Conservation (phyloP, 306 rosid species). For the Citrullus colocynthis region DNA sequence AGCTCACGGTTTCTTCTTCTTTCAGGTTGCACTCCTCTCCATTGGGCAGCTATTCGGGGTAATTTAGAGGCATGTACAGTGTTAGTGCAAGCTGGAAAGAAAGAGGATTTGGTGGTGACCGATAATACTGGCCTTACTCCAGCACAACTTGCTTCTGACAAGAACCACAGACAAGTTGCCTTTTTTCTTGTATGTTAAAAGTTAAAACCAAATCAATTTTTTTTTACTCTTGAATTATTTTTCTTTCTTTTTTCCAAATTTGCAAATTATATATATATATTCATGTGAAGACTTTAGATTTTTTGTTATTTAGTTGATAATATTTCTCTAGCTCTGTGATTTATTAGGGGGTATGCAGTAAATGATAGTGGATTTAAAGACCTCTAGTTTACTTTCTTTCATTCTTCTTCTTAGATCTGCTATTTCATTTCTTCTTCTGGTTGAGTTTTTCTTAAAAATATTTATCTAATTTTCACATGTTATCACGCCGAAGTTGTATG, state of each 20-base stretch:
- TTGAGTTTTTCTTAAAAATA: neutral
- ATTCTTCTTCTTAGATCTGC: neutral
- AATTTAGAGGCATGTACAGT: conserved; percentile 97
- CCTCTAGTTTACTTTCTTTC: neutral
- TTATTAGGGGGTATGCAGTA: neutral
- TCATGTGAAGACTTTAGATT: neutral
- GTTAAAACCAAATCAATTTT: conserved; percentile 31
- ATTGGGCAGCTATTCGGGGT: conserved; percentile 97
- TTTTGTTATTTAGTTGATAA: neutral
- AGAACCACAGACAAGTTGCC: conserved; percentile 96
- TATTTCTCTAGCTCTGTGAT: neutral
- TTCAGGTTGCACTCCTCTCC: conserved; percentile 95
- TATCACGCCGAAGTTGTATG: neutral
- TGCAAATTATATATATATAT: neutral
- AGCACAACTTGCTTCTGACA: conserved; percentile 94
- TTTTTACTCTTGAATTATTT: neutral
- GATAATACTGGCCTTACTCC: conserved; percentile 97
- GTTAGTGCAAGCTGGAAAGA: conserved; percentile 95
- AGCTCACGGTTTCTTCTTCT: conserved; percentile 1
- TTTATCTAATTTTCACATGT: neutral
- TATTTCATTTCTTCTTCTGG: neutral
- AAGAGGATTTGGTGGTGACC: conserved; percentile 80
- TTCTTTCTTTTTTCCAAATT: neutral
- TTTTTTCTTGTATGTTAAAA: conserved; percentile 92
- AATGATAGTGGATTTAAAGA: neutral